phyloP scores from a whole-genome alignment of 257 asterid species.

The Capsicum chinense region DNA sequence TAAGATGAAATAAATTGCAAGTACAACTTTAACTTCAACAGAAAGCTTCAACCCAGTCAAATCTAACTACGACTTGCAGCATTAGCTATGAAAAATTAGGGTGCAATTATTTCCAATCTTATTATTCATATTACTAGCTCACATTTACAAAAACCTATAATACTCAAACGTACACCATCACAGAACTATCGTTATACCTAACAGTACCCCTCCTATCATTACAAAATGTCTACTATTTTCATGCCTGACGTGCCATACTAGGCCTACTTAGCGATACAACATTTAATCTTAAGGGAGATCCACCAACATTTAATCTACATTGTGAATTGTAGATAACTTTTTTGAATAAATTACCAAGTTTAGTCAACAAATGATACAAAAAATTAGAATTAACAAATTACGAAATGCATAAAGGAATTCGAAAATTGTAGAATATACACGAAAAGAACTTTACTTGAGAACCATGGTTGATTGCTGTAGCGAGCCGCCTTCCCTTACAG shows the following conservation, averaged over 20 bases:
- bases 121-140: not conserved
- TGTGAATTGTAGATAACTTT: not conserved
- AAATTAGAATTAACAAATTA: not conserved
- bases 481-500: slow-evolving; percentile 7
- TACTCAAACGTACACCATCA: not conserved
- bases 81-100: not conserved
- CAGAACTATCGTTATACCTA: not conserved
- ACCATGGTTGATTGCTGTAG: slow-evolving; percentile 27
- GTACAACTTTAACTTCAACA: not conserved
- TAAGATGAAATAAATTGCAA: not conserved
- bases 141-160: not conserved
- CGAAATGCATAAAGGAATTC: too few species aligned
- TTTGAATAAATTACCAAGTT: not conserved
- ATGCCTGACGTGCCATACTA: too few species aligned
- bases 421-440: not conserved
- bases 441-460: not conserved
- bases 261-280: not conserved
- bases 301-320: not conserved
- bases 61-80: not conserved
- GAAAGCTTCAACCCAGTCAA: not conserved
- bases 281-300: not conserved
- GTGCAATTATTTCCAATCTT: not conserved
- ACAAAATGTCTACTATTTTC: not conserved
- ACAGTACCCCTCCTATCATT: not conserved
- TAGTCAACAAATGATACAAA: not conserved